Evolutionary conservation across 2,329 filamentous ascomycete genomes (phyloP).

Genomic region (Fusarium nisikadoi): DNA sequence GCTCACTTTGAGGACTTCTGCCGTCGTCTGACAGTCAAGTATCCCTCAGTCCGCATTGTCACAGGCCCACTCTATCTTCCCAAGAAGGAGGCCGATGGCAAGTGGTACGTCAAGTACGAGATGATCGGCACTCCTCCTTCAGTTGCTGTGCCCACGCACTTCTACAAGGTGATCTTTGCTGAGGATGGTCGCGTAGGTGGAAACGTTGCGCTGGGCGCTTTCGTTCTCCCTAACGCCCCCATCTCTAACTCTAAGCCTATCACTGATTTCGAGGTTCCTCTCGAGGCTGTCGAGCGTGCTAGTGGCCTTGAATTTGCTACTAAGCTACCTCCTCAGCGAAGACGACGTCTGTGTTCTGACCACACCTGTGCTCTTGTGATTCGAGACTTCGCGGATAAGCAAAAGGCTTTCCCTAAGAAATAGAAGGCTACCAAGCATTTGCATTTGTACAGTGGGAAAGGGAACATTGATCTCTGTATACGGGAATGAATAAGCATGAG

Average conservation of each 20-base stretch:
- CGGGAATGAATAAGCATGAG: neutral
- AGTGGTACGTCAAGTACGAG: constrained; percentile 96
- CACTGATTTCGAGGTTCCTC: constrained; percentile 90
- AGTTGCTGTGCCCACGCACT: constrained; percentile 96
- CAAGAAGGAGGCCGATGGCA: constrained; percentile 80
- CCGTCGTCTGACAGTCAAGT: constrained; percentile 79
- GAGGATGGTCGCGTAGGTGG: constrained; percentile 79
- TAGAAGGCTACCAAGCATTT: neutral
- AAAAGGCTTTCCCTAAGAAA: constrained; percentile 66
- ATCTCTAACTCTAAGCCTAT: constrained; percentile 91
- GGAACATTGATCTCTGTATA: neutral
- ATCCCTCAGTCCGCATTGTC: constrained; percentile 89
- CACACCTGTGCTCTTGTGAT: constrained; percentile 85
- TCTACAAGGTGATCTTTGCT: constrained; percentile 98
- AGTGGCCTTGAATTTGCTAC: constrained; percentile 91
- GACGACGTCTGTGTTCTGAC: constrained; percentile 86
- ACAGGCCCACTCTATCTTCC: constrained; percentile 95
- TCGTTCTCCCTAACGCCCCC: constrained; percentile 90
- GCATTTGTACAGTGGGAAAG: constrained; percentile 6
- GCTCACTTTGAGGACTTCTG: constrained; percentile 98
- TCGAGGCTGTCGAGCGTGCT: constrained; percentile 92
- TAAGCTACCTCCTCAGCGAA: constrained; percentile 77
- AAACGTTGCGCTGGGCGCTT: constrained; percentile 89
- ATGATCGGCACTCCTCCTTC: constrained; percentile 94
- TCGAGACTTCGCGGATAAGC: constrained; percentile 76